phyloP scores from a whole-genome alignment of 306 rosid species.

The Lablab purpureus region DNA sequence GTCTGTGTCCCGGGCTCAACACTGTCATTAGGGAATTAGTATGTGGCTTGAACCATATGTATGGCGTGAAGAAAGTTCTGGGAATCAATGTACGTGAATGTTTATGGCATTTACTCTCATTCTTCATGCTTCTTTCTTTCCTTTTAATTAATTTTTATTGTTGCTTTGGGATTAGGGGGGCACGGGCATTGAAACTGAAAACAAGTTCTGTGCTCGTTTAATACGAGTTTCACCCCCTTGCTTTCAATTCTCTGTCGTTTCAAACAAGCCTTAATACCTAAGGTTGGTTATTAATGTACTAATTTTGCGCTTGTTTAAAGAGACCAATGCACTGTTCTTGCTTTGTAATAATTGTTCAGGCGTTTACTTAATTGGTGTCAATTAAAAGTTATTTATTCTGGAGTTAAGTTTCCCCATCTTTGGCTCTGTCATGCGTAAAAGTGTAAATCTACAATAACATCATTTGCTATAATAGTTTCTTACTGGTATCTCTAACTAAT shows the following conservation, averaged over 20 bases:
- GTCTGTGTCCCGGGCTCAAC: slow-evolving; percentile 99
- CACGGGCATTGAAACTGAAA: background rate
- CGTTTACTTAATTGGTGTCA: slow-evolving; percentile 17
- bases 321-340: slow-evolving; percentile 4
- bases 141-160: background rate
- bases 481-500: background rate
- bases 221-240: background rate
- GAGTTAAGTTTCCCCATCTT: background rate
- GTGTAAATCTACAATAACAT: slow-evolving; percentile 1
- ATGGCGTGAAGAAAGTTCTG: slow-evolving; percentile 81
- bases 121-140: background rate
- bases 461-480: background rate
- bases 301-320: background rate
- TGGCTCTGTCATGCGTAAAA: background rate
- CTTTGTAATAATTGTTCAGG: slow-evolving; percentile 29
- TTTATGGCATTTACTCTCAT: slow-evolving; percentile 7
- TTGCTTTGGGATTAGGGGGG: background rate
- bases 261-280: background rate
- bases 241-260: slow-evolving; percentile 6
- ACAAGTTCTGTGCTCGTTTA: slow-evolving; percentile 5
- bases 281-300: slow-evolving; percentile 16
- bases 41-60: slow-evolving; percentile 88
- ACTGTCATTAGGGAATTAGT: slow-evolving; percentile 95
- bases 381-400: slow-evolving; percentile 2
- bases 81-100: slow-evolving; percentile 74